Conservation (phyloP, 495 filamentous ascomycete species). For the Elasticomyces elasticus region DNA sequence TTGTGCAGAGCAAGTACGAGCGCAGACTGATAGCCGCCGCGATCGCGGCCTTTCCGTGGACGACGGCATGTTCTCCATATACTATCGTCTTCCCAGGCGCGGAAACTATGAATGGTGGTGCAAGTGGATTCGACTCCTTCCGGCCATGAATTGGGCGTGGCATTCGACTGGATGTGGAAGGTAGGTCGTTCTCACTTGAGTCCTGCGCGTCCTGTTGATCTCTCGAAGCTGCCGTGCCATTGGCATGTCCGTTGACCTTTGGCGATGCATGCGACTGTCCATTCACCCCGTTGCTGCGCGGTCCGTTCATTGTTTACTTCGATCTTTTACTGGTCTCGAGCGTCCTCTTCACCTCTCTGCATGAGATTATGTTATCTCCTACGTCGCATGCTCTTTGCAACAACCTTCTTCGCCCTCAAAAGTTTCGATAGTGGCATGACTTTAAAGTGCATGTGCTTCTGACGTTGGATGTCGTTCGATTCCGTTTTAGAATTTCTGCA, state of each 20-base stretch:
- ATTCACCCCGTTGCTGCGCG: not conserved
- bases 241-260: not conserved
- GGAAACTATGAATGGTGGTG: constrained; percentile 93
- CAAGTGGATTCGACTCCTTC: constrained; percentile 35
- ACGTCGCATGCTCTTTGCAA: not conserved
- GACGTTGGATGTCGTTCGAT: too few relatives aligned
- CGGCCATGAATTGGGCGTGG: constrained; percentile 8
- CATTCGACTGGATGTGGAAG: not conserved
- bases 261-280: not conserved
- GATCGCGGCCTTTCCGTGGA: constrained; percentile 90
- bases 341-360: not conserved
- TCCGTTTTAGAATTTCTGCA: not conserved
- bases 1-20: constrained; percentile 89
- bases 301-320: not conserved
- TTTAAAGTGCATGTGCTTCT: too few relatives aligned
- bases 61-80: constrained; percentile 92
- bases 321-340: not conserved
- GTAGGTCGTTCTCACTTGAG: not conserved
- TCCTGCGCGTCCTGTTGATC: not conserved
- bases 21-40: constrained; percentile 88
- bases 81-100: constrained; percentile 97
- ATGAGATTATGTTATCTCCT: not conserved
- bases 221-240: not conserved
- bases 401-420: not conserved
- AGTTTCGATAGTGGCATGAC: not conserved